Conservation (phyloP, 306 rosid species). For the Ammopiptanthus mongolicus region DNA sequence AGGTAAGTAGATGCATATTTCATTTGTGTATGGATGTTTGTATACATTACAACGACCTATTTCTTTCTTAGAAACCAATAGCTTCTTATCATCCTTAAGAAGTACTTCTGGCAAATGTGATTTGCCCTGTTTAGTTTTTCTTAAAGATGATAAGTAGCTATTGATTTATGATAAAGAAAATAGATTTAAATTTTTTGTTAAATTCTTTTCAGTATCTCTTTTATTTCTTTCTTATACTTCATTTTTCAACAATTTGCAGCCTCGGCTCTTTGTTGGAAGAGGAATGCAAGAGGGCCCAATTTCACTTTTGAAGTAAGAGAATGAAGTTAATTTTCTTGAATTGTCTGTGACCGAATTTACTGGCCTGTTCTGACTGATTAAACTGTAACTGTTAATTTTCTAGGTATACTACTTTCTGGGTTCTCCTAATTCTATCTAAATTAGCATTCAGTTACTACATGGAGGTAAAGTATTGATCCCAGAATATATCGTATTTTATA, state of each 20-base stretch:
- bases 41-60: not conserved
- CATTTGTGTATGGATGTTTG: not conserved
- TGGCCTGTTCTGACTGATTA: conserved; percentile 24
- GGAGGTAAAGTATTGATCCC: conserved; percentile 58
- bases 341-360: conserved; percentile 21
- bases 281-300: conserved; percentile 94
- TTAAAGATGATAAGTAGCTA: not conserved
- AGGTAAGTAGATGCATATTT: conserved; percentile 47
- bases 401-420: conserved; percentile 92
- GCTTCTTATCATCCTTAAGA: conserved; percentile 6
- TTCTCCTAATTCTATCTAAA: conserved; percentile 69
- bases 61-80: conserved; percentile 4
- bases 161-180: conserved; percentile 18
- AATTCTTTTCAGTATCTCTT: not conserved
- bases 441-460: conserved; percentile 85
- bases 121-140: not conserved
- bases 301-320: conserved; percentile 69
- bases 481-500: not conserved
- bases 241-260: conserved; percentile 40
- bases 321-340: conserved; percentile 16
- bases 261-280: conserved; percentile 97
- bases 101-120: conserved; percentile 4
- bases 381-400: conserved; percentile 29
- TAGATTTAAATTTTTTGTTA: not conserved
- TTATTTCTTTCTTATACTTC: not conserved